A percentile compares a stretch with the other conserved stretches of the same genome.
phyloP scores from a whole-genome alignment of 2,329 filamentous ascomycete species.

The Venturiaceae sp. region DNA sequence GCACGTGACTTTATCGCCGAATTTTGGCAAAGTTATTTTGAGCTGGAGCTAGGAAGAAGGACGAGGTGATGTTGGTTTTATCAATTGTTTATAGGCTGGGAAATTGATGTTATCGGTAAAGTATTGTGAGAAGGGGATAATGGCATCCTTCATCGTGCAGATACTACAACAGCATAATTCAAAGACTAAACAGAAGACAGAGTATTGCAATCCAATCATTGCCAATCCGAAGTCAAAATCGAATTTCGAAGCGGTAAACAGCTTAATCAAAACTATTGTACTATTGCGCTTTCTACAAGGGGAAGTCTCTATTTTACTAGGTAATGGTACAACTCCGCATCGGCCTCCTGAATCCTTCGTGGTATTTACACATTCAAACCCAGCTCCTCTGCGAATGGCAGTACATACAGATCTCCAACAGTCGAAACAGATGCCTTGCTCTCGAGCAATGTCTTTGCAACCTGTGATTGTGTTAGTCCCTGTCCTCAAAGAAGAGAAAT shows the following conservation, averaged over 20 bases:
- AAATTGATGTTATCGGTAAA: no score
- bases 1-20: no score
- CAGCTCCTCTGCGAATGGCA: conserved; percentile 90
- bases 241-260: background rate
- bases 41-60: no score
- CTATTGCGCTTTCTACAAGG: background rate
- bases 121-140: no score
- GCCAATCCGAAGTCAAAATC: no score
- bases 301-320: conserved; percentile 3
- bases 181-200: no score
- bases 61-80: no score
- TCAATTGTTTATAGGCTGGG: no score
- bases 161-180: no score
- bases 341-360: background rate
- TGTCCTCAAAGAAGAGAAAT: background rate
- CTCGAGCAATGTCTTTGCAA: conserved; percentile 78
- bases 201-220: no score
- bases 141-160: no score
- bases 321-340: conserved; percentile 3
- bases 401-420: conserved; percentile 82
- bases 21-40: no score
- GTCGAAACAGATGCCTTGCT: conserved; percentile 81
- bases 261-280: background rate
- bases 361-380: conserved; percentile 80
- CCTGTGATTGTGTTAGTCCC: conserved; percentile 39